phyloP scores from a whole-genome alignment of 2,329 filamentous ascomycete genomes.

The Neopestalotiopsis clavispora region DNA sequence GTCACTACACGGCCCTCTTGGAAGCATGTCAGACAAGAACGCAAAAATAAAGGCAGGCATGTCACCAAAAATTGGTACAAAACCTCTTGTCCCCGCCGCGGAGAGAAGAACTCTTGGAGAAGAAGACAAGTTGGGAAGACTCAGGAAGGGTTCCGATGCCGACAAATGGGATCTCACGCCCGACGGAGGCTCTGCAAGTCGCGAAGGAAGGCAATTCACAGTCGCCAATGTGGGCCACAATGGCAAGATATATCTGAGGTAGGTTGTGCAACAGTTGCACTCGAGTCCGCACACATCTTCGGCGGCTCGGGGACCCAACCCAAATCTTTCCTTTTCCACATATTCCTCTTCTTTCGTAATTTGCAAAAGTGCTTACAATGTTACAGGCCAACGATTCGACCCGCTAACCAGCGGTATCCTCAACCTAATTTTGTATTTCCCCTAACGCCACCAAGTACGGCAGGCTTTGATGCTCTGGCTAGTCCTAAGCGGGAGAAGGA shows the following conservation, averaged over 20 bases:
- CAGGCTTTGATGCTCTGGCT: conserved; percentile 55
- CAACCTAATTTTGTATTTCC: conserved; percentile 66
- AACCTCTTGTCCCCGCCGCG: conserved; percentile 31
- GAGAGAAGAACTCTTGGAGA: conserved; percentile 32
- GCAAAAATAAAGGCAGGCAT: conserved; percentile 25
- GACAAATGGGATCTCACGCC: conserved; percentile 62
- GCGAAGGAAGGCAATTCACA: conserved; percentile 75
- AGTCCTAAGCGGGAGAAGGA: conserved; percentile 34
- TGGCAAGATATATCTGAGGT: conserved; percentile 83
- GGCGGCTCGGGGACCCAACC: background rate
- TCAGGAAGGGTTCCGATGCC: conserved; percentile 58
- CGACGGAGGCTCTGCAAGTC: conserved; percentile 64
- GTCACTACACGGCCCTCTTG: conserved; percentile 26
- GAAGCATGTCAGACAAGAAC: conserved; percentile 23
- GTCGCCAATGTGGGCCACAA: conserved; percentile 85
- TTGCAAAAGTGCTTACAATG: conserved; percentile 23
- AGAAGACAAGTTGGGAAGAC: conserved; percentile 34
- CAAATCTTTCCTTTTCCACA: background rate
- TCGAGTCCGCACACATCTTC: background rate
- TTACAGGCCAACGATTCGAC: conserved; percentile 63
- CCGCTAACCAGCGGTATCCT: conserved; percentile 64
- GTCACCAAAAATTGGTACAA: conserved; percentile 29
- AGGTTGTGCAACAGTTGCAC: conserved; percentile 38
- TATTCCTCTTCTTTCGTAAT: background rate
- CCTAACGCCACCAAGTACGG: conserved; percentile 63